Evolutionary conservation across 2,329 filamentous ascomycete species (phyloP).

Genomic region (Fusarium sp.): DNA sequence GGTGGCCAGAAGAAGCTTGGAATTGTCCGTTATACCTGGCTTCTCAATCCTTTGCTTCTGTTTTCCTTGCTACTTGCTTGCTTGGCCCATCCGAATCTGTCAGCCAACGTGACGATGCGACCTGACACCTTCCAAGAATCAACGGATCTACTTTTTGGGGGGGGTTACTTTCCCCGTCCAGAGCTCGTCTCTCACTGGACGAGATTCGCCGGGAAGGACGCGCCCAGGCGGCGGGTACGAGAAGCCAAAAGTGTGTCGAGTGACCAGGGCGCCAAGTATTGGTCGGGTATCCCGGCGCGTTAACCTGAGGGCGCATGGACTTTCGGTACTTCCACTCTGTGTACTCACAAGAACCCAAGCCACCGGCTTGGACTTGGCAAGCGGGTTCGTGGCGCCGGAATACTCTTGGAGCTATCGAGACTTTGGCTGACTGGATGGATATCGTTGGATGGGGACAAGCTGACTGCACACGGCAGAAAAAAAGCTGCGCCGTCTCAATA

Average conservation of each 20-base stretch:
- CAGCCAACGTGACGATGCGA: neutral
- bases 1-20: neutral
- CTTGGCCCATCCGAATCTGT: conserved; percentile 7
- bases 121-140: conserved; percentile 16
- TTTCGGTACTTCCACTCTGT: neutral
- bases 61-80: conserved; percentile 9
- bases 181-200: conserved; percentile 23
- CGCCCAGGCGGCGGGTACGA: conserved; percentile 25
- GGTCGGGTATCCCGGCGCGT: neutral
- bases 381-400: conserved; percentile 5
- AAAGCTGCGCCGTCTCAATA: neutral
- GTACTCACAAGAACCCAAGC: conserved; percentile 18
- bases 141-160: neutral
- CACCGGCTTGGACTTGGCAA: conserved; percentile 26
- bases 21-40: neutral
- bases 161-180: conserved; percentile 9
- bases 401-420: conserved; percentile 1
- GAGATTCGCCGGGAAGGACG: neutral
- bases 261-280: conserved; percentile 15
- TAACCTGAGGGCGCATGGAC: neutral
- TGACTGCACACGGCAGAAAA: conserved; percentile 1
- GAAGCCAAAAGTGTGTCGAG: conserved; percentile 6
- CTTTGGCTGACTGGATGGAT: neutral
- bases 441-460: conserved; percentile 1
- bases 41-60: neutral